These are phyloP conservation scores for Erodium moschatum DNA, from an alignment of 441 rosid species.

Conservation along the genomic window DNA sequence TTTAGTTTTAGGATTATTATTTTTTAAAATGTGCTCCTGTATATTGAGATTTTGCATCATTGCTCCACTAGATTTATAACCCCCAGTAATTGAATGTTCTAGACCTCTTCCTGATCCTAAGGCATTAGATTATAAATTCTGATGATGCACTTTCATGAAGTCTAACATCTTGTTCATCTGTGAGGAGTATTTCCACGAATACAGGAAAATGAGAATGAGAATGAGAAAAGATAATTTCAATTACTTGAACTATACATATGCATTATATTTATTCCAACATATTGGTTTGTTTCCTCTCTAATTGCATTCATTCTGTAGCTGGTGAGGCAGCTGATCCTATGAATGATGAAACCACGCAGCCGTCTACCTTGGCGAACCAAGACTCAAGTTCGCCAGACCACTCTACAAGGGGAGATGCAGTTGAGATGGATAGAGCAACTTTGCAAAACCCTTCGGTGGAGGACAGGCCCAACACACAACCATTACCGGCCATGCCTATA, in stretches of 20 bases:
- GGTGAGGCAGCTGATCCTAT: background rate
- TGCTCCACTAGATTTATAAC: too few relatives aligned
- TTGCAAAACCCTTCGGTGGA: background rate
- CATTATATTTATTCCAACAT: background rate
- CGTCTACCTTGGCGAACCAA: background rate
- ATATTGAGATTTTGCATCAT: too few relatives aligned
- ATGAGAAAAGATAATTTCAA: background rate
- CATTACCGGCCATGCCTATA: background rate
- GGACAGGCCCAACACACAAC: background rate
- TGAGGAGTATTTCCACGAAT: background rate
- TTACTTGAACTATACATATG: slow-evolving; percentile 5
- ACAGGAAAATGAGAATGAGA: background rate
- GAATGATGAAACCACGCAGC: background rate
- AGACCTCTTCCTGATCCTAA: background rate
- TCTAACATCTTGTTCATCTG: background rate
- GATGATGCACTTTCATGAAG: background rate
- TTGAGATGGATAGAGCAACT: slow-evolving; percentile 7
- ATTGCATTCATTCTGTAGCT: slow-evolving; percentile 1
- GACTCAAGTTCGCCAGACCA: background rate
- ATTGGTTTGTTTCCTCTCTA: background rate
- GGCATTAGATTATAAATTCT: background rate
- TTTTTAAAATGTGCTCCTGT: too few relatives aligned
- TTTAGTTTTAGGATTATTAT: too few relatives aligned
- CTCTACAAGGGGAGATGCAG: slow-evolving; percentile 1
- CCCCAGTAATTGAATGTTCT: background rate